Evolutionary conservation across 208 protist species (phyloP), one percentile per base, ranked within the genome.

Genomic region (Phytomonas francai): DNA sequence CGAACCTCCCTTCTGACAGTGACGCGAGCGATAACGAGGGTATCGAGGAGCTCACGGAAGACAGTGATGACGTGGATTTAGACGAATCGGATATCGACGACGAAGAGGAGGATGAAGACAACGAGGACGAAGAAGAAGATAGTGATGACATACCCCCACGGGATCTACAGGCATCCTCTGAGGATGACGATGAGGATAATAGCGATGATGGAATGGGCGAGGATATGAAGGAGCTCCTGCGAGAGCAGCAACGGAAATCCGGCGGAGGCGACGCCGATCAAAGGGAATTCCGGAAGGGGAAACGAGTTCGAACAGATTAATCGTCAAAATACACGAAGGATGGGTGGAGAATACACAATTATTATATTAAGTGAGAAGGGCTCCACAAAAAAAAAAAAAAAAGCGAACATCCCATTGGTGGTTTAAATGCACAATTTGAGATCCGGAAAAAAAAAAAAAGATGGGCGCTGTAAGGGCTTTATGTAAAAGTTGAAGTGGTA

Each of bases 171-270:
- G 56, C 36, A 19, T 65, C 59, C 19, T 67, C 67, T 12, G 56
- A 61, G 5, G 62, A 63, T 6, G 78, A 81, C 25, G 65, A 67
- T 22, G 66, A 70, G 3, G 68, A 78, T 30, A 71, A 83, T n/a
- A 64, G 78, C 0, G 69, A 78, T 19, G 75, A 89, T 69, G 82
- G 81, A 57, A 78, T 88, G 74, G 79, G 70, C 6, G 79, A 88
- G 0, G 79, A 89, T 59, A 88, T 89, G 81, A 62, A 73, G 34
- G 78, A 87, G 45, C 74, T 91, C 30, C 70, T 91, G 7, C 68
- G 63, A 3, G 76, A 65, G 25, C 54, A 81, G 34, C 34, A 39
- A 39, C n/a, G n/a, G n/a, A 39, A 39, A 39, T 39, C 9, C 9
- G 34, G 34, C 56, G 84, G 75, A 3, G 68, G 77, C 12, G 76